phyloP scores from a whole-genome alignment of 768 basidiomycete genomes.

The Termitomyces sp. region DNA sequence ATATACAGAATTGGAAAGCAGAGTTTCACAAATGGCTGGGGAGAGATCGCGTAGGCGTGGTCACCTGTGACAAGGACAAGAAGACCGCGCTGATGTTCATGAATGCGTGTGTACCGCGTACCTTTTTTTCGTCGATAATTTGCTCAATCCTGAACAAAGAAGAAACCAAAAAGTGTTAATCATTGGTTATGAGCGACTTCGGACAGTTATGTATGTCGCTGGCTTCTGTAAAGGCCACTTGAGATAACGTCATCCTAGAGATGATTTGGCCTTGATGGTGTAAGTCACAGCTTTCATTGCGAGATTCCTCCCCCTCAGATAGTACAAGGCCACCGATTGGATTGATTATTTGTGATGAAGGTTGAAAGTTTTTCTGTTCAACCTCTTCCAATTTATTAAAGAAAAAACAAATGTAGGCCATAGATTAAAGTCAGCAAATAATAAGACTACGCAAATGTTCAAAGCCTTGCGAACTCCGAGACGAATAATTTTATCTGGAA shows the following conservation, averaged over 20 bases:
- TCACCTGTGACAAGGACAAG: conserved; percentile 42
- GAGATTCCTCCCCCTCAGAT: conserved; percentile 1
- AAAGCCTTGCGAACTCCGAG: conserved; percentile 67
- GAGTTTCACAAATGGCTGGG: conserved; percentile 94
- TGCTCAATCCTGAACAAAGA: conserved; percentile 27
- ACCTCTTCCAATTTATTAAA: background rate
- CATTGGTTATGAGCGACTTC: conserved; percentile 90
- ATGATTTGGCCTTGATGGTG: conserved; percentile 59
- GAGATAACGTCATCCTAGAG: conserved; percentile 8
- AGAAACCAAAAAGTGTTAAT: conserved; percentile 81
- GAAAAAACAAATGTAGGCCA: conserved; percentile 51
- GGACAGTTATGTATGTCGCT: conserved; percentile 62
- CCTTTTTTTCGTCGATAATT: background rate
- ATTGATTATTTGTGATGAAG: conserved; percentile 94
- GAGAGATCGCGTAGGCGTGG: conserved; percentile 41
- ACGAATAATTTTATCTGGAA: conserved; percentile 89
- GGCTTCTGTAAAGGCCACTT: background rate
- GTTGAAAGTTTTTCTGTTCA: conserved; percentile 25
- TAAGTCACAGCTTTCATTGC: conserved; percentile 22
- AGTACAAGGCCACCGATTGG: conserved; percentile 77
- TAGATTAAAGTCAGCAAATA: conserved; percentile 85
- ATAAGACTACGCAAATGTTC: conserved; percentile 87
- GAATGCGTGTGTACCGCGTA: conserved; percentile 47
- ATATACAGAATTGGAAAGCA: conserved; percentile 80
- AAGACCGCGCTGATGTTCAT: conserved; percentile 61